phyloP scores from a whole-genome alignment of 2,329 filamentous ascomycete genomes.

The Pseudogymnoascus sp. region DNA sequence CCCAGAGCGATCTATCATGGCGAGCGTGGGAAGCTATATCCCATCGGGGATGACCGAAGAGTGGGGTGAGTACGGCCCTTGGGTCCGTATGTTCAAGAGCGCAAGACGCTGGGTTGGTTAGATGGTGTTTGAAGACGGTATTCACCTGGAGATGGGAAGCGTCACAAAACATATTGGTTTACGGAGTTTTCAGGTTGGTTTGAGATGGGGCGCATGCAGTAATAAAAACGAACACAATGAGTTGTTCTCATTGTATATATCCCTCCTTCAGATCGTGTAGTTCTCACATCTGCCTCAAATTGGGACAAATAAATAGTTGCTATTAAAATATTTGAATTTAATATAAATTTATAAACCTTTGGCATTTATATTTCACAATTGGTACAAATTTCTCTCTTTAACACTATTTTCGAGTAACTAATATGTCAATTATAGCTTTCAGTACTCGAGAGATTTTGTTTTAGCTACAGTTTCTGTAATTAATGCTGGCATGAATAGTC shows the following conservation, averaged over 20 bases:
- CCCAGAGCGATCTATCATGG: slow-evolving; percentile 60
- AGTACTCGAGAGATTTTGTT: no score
- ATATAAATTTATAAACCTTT: background rate
- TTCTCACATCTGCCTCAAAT: background rate
- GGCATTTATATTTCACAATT: background rate
- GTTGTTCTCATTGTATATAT: slow-evolving; percentile 4
- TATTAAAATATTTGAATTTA: slow-evolving; percentile 5
- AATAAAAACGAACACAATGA: background rate
- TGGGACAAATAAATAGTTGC: slow-evolving; percentile 2
- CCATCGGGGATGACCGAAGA: slow-evolving; percentile 47
- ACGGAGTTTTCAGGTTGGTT: background rate
- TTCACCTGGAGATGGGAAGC: background rate
- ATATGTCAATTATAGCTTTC: no score
- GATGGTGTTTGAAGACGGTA: slow-evolving; percentile 7
- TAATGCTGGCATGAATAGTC: no score
- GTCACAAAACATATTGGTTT: background rate
- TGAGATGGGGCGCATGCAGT: background rate
- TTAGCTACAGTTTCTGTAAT: no score
- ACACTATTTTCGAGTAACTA: no score
- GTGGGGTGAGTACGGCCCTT: slow-evolving; percentile 64
- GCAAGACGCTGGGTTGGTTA: slow-evolving; percentile 63
- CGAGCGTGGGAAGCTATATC: slow-evolving; percentile 57
- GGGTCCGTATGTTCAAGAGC: slow-evolving; percentile 63
- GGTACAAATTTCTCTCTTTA: no score
- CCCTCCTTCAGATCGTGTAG: background rate